Conservation (phyloP, 2,329 filamentous ascomycete species). For the Furcasterigmium furcatum region DNA sequence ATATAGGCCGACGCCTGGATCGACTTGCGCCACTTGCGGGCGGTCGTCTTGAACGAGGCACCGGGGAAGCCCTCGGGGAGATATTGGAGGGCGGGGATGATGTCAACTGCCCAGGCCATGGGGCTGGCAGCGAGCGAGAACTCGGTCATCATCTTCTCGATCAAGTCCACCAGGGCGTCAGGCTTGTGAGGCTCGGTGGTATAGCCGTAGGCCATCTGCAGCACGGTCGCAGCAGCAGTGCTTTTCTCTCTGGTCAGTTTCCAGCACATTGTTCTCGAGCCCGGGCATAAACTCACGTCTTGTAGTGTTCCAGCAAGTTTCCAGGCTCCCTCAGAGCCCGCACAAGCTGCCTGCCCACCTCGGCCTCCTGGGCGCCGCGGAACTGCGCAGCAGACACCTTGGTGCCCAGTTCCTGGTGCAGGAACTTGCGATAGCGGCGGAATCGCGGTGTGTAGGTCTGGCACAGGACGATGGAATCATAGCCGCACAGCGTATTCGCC, state of each 20-base stretch:
- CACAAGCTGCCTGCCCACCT: constrained; percentile 8
- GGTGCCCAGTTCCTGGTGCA: constrained; percentile 24
- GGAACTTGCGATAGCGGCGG: constrained; percentile 18
- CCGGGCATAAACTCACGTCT: constrained; percentile 8
- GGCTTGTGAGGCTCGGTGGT: constrained; percentile 19
- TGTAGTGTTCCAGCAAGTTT: constrained; percentile 7
- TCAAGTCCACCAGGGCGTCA: constrained; percentile 24
- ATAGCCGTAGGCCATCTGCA: constrained; percentile 16
- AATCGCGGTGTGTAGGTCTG: constrained; percentile 17
- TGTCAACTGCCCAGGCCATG: constrained; percentile 26
- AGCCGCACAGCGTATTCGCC: constrained; percentile 22
- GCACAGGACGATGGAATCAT: constrained; percentile 12
- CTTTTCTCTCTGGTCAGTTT: constrained; percentile 1
- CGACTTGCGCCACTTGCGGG: constrained; percentile 17
- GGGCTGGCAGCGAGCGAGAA: constrained; percentile 23
- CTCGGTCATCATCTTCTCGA: constrained; percentile 22
- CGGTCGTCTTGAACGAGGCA: constrained; percentile 22
- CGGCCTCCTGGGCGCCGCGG: constrained; percentile 4
- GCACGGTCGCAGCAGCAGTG: constrained; percentile 4
- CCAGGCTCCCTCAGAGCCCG: constrained; percentile 8
- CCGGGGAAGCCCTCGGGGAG: constrained; percentile 26
- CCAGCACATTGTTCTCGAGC: background rate
- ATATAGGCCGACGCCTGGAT: constrained; percentile 13
- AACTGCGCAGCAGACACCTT: constrained; percentile 14
- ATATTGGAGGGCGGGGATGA: constrained; percentile 22